Conservation (phyloP, 129 eudicot species). For the Dittrichia graveolens region DNA sequence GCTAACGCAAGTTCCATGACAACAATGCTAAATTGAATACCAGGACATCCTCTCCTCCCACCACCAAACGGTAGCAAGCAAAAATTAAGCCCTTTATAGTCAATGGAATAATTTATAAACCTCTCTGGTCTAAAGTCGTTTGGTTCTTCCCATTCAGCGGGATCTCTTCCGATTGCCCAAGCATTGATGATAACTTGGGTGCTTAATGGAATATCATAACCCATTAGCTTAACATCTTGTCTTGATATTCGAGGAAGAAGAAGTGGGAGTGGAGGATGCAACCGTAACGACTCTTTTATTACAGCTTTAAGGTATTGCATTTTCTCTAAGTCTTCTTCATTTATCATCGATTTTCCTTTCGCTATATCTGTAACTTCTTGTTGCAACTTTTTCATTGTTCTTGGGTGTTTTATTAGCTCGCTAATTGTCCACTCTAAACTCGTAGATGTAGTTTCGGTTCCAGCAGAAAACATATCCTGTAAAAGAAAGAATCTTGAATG, state of each 20-base stretch:
- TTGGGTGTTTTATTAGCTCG: constrained; percentile 46
- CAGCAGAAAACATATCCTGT: constrained; percentile 11
- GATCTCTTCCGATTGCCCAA: constrained; percentile 48
- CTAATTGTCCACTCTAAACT: constrained; percentile 48
- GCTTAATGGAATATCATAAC: constrained; percentile 45
- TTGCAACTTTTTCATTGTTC: constrained; percentile 36
- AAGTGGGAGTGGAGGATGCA: constrained; percentile 43
- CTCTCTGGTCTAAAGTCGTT: constrained; percentile 52
- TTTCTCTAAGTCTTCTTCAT: constrained; percentile 41
- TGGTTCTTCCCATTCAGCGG: constrained; percentile 43
- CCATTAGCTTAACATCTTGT: constrained; percentile 38
- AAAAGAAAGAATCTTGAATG: too few relatives aligned
- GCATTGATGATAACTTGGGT: constrained; percentile 45
- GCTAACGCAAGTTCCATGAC: constrained; percentile 47
- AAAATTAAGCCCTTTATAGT: constrained; percentile 41
- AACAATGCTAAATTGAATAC: constrained; percentile 38
- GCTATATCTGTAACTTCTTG: constrained; percentile 37
- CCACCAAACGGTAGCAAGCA: constrained; percentile 55
- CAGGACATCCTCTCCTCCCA: constrained; percentile 61
- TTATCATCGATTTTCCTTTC: constrained; percentile 10
- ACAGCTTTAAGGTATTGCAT: constrained; percentile 49
- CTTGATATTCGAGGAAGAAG: constrained; percentile 42
- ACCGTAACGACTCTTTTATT: constrained; percentile 46
- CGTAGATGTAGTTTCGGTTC: constrained; percentile 37
- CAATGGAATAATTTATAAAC: background rate